Evolutionary conservation across 495 filamentous ascomycete genomes (phyloP), one percentile per base, ranked within the genome.

Genomic region (Cenococcum geophilum): DNA sequence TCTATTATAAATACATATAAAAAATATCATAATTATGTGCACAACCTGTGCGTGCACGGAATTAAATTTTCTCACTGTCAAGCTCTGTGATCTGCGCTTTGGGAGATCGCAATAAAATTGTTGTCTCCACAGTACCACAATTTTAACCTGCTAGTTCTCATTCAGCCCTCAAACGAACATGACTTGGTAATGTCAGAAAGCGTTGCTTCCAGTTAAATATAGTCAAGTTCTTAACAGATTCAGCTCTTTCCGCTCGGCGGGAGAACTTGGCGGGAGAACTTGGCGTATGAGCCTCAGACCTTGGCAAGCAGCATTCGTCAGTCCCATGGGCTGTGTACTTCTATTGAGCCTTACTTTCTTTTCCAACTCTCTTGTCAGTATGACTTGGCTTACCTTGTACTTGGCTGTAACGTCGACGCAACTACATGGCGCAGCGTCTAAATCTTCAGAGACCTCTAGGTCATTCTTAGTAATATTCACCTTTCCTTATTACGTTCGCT

Each of bases 261-360:
- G 45, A 20, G 18, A 18, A 49, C 45, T 49, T 49, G 45, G 45
- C 45, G 45, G 22, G 45, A 20, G 18, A 18, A 49, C 45, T 49
- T 49, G 45, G 45, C 45, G 45, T 16, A 49, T 18, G 6, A 52
- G 49, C 49, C 49, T 52, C 49, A 52, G 49, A 4, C 9, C 18
- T 25, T 52, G 18, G 49, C 23, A 23, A 23, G 25, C 25, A 52
- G 16, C 16, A 49, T 32, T 32, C 27, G 27, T 32, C 27, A 32
- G 27, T 32, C 27, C 27, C 27, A 32, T 6, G 27, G 27, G 27
- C 27, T 32, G 27, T 32, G 27, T 32, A 2, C 2, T 32, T 32
- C 6, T 32, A 32, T 32, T 32, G 27, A 32, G 27, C 6, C 27
- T 32, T 32, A 32, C 27, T 6, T 6, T 32, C 27, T 32, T 32